These are phyloP conservation scores for Trichocomaceae sp. DNA, from an alignment of 2,329 filamentous ascomycete species.

Conservation along the genomic window DNA sequence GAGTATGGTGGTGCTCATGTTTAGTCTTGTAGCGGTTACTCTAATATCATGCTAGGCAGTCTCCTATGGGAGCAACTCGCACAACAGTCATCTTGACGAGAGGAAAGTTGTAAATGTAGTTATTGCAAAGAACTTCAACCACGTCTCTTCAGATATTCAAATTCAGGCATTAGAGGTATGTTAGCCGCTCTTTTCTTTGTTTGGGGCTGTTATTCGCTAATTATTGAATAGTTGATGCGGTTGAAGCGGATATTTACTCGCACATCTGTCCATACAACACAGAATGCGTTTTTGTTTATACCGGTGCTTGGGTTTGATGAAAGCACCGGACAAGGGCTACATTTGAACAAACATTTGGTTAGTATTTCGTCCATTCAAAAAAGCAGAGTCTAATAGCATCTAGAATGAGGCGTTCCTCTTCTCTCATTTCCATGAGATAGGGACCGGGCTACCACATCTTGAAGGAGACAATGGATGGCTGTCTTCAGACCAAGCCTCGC, in stretches of 20 bases:
- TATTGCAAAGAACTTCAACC: slow-evolving; percentile 72
- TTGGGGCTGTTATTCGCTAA: slow-evolving; percentile 14
- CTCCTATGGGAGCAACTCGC: slow-evolving; percentile 16
- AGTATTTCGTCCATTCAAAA: slow-evolving; percentile 5
- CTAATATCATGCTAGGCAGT: neutral
- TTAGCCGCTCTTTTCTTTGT: neutral
- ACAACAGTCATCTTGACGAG: slow-evolving; percentile 38
- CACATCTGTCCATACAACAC: slow-evolving; percentile 65
- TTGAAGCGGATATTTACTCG: slow-evolving; percentile 71
- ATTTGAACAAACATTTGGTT: slow-evolving; percentile 39
- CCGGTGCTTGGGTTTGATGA: slow-evolving; percentile 53
- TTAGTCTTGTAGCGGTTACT: too few relatives aligned
- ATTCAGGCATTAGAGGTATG: slow-evolving; percentile 63
- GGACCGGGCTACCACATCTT: slow-evolving; percentile 67
- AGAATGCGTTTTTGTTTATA: slow-evolving; percentile 72
- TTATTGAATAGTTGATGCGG: slow-evolving; percentile 62
- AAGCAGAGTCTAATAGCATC: slow-evolving; percentile 10
- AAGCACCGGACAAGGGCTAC: slow-evolving; percentile 22
- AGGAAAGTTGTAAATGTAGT: slow-evolving; percentile 71
- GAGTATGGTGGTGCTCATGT: neutral
- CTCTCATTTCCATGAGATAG: slow-evolving; percentile 71
- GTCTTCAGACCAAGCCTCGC: slow-evolving; percentile 29
- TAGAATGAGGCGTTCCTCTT: slow-evolving; percentile 79
- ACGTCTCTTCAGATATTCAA: slow-evolving; percentile 68
- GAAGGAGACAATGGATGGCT: slow-evolving; percentile 52